phyloP scores from a whole-genome alignment of 2,329 filamentous ascomycete species.

The Leptographium procerum region DNA sequence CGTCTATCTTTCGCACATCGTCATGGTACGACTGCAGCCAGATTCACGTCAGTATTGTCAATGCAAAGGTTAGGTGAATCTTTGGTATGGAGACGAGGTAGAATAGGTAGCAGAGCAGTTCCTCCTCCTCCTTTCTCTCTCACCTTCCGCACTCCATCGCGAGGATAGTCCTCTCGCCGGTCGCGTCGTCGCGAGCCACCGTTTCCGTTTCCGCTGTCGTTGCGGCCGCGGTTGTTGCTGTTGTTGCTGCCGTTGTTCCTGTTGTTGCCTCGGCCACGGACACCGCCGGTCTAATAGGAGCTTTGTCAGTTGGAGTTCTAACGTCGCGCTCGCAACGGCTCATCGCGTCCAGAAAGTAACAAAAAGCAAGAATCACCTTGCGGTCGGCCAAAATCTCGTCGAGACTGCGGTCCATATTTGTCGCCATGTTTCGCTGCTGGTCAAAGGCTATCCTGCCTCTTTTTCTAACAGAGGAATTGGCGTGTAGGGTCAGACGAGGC shows the following conservation, averaged over 20 bases:
- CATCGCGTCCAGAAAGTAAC: not conserved
- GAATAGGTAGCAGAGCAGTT: no score
- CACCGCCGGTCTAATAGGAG: not conserved
- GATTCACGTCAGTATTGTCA: constrained; percentile 5
- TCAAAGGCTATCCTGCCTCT: not conserved
- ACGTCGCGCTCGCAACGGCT: not conserved
- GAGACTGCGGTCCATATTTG: constrained; percentile 39
- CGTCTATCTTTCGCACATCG: constrained; percentile 57
- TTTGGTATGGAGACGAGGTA: no score
- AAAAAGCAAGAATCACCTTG: constrained; percentile 13
- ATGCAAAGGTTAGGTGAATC: no score
- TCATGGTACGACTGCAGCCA: constrained; percentile 46
- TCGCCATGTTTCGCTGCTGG: not conserved
- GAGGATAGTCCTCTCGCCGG: constrained; percentile 42
- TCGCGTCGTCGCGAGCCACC: constrained; percentile 21
- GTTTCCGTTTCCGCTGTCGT: constrained; percentile 14
- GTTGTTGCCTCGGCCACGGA: constrained; percentile 24
- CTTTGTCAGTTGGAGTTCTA: not conserved
- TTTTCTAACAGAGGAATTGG: not conserved
- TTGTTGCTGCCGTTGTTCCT: constrained; percentile 11
- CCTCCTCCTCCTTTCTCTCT: constrained; percentile 4
- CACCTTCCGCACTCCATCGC: constrained; percentile 89
- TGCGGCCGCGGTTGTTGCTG: not conserved
- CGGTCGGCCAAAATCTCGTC: constrained; percentile 45
- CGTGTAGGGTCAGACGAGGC: not conserved